Percentiles rank a stretch among this genome's conserved stretches.
phyloP scores from a whole-genome alignment of 1,284 basidiomycete genomes.

The Calocybe gambosa region DNA sequence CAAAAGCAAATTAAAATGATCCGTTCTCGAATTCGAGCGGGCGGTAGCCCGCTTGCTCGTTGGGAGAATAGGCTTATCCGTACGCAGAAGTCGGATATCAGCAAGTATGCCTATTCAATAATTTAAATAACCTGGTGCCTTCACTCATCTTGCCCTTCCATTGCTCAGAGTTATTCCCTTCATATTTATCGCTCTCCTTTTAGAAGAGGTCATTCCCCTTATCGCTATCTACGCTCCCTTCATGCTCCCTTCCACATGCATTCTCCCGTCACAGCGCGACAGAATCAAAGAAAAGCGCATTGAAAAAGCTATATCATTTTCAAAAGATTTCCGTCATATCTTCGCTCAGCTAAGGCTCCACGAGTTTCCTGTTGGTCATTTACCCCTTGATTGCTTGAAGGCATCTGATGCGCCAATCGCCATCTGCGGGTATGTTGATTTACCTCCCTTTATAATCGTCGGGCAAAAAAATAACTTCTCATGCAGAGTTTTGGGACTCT shows the following conservation, averaged over 20 bases:
- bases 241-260: slow-evolving; percentile 81
- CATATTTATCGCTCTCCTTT: slow-evolving; percentile 63
- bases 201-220: slow-evolving; percentile 81
- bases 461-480: slow-evolving; percentile 1
- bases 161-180: slow-evolving; percentile 71
- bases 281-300: slow-evolving; percentile 61
- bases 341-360: slow-evolving; percentile 28
- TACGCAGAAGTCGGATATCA: slow-evolving; percentile 55
- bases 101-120: slow-evolving; percentile 46
- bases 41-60: slow-evolving; percentile 53
- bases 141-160: background rate
- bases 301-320: slow-evolving; percentile 37
- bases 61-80: slow-evolving; percentile 62
- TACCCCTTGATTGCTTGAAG: slow-evolving; percentile 28
- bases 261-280: slow-evolving; percentile 76
- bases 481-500: slow-evolving; percentile 49
- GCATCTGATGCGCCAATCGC: slow-evolving; percentile 25
- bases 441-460: background rate
- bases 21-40: slow-evolving; percentile 44
- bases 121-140: background rate
- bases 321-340: slow-evolving; percentile 27
- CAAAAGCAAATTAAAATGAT: slow-evolving; percentile 49
- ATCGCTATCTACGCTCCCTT: slow-evolving; percentile 83
- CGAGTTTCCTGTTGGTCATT: slow-evolving; percentile 24
- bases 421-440: slow-evolving; percentile 35